Evolutionary conservation across 2,329 filamentous ascomycete species (phyloP).

Genomic region (Neoscytalidium dimidiatum): DNA sequence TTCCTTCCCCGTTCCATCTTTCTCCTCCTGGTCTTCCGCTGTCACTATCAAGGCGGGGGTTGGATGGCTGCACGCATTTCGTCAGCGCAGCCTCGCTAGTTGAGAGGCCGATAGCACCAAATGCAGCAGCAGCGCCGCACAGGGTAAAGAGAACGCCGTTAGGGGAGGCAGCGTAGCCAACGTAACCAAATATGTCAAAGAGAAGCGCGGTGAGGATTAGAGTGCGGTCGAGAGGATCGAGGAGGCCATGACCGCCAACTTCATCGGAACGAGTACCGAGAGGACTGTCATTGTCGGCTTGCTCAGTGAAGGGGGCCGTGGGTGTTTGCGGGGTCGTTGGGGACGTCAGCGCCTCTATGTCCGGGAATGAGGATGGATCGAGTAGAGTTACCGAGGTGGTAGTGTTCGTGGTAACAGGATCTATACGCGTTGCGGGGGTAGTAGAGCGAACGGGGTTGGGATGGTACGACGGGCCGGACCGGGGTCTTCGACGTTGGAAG

Average conservation of each 20-base stretch:
- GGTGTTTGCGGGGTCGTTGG: neutral
- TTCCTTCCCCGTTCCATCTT: neutral
- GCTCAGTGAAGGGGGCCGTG: neutral
- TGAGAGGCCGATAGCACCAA: slow-evolving; percentile 22
- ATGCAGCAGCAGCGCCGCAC: slow-evolving; percentile 21
- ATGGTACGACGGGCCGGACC: neutral
- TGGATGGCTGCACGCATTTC: slow-evolving; percentile 17
- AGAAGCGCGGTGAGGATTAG: slow-evolving; percentile 19
- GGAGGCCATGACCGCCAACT: too few species aligned
- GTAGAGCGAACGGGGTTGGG: neutral
- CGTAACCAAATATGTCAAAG: slow-evolving; percentile 21
- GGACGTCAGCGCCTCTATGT: neutral
- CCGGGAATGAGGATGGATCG: slow-evolving; percentile 1
- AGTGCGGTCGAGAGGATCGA: slow-evolving; percentile 19
- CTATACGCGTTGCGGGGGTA: neutral
- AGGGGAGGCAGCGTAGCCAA: slow-evolving; percentile 22
- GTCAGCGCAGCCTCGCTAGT: slow-evolving; percentile 23
- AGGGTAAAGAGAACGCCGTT: slow-evolving; percentile 23
- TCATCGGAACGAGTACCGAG: too few species aligned
- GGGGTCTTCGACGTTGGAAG: slow-evolving; percentile 14
- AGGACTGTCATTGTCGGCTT: neutral
- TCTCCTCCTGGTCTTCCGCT: neutral
- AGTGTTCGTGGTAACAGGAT: neutral
- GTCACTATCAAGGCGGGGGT: neutral
- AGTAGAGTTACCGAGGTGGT: neutral